Percentiles rank a stretch among this genome's conserved stretches.
Evolutionary conservation across 768 basidiomycete genomes (phyloP).

Genomic region (Hypsizygus marmoreus): DNA sequence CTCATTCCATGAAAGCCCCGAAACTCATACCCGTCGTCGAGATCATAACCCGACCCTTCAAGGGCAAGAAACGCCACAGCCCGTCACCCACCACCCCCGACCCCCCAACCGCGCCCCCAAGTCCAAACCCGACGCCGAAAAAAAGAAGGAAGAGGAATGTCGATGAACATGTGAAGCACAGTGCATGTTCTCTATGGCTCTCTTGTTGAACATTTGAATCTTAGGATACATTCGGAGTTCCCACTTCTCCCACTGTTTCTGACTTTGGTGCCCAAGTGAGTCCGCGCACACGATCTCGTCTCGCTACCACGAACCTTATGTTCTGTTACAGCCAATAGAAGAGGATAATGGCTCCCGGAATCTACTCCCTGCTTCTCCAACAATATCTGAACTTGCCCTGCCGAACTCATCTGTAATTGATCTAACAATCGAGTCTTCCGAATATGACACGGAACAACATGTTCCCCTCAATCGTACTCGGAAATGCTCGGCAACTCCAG

Average conservation of each 20-base stretch:
- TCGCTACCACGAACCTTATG: too few relatives aligned
- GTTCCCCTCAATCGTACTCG: not conserved
- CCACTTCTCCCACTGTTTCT: slow-evolving; percentile 18
- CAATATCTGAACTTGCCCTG: slow-evolving; percentile 20
- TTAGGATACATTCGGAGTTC: not conserved
- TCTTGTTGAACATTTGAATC: not conserved
- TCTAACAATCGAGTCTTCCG: not conserved
- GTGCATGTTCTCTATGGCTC: not conserved
- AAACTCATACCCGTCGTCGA: slow-evolving; percentile 17
- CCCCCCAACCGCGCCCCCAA: not conserved
- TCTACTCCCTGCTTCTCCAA: slow-evolving; percentile 17
- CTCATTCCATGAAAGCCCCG: slow-evolving; percentile 11
- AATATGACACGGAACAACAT: not conserved
- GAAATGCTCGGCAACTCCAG: not conserved
- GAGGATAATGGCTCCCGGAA: not conserved
- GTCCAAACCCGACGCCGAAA: slow-evolving; percentile 5
- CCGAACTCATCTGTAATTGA: not conserved
- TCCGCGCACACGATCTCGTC: too few relatives aligned
- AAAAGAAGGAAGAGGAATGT: slow-evolving; percentile 17
- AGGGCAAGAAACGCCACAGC: not conserved
- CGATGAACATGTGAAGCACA: not conserved
- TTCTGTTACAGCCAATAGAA: not conserved
- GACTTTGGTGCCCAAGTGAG: slow-evolving; percentile 11
- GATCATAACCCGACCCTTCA: slow-evolving; percentile 12
- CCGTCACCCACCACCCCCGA: slow-evolving; percentile 2